Base-by-base conservation (phyloP, 345 rosid genomes). In the Rhizophora apiculata region DNA sequence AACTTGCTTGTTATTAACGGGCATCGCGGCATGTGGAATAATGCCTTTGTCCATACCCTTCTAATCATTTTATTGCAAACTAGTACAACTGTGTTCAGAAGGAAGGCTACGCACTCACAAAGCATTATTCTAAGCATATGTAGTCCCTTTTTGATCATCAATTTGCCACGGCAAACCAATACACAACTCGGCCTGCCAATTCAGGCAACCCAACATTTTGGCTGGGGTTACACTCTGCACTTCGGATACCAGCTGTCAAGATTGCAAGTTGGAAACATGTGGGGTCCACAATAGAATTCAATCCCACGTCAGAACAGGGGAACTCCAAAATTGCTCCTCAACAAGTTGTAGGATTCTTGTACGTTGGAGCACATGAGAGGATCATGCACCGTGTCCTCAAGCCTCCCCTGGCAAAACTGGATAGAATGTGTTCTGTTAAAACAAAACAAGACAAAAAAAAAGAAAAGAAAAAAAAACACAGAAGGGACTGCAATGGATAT, bases 261-360 rank as follows among this genome's bases (percentile, higher is more conserved):
- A 11, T 18, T 51, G 6, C 60, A 39, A 39, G 3, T 39, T 39
- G 15, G 15, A 39, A 10, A 39, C 46, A 10, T 11, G 46, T 2
- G 46, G 46, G 46, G 46, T 39, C 13, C 10, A 39, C 18, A 13
- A 32, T 26, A 37, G 63, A 67, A 43, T 34, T 34, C 18, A 24
- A 56, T 55, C 43, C 61, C 60, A 55, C 13, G 3, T 13, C 49
- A 11, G 49, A 43, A 13, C 49, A 43, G 16, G 3, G 18, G 49
- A 43, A 43, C 49, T 43, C 3, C 49, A 43, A 13, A 43, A 43
- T 43, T 43, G 49, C 5, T 13, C 49, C 49, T 13, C 16, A 13
- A 13, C 18, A 43, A 13, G 49, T 13, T 3, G 49, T 81, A 68
- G 62, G 71, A 68, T 71, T 67, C 62, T 61, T 56, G 62, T 60